Base-by-base conservation (phyloP, 2,329 filamentous ascomycete species). In the Hypomyces rosellus region DNA sequence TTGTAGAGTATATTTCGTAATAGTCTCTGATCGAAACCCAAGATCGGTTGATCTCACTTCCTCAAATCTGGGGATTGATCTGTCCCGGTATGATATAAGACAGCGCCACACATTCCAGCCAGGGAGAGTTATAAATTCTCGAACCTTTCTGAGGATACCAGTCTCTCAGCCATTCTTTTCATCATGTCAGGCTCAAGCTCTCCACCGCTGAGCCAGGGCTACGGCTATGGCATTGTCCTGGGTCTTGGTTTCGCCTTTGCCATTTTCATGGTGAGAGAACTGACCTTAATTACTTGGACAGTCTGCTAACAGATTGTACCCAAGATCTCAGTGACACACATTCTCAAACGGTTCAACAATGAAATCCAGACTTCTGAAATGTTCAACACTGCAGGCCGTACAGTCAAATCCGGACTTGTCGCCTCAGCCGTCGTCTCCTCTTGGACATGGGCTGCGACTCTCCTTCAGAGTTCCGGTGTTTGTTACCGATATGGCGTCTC, bases 401-500 rank as follows among this genome's bases (percentile, higher is more conserved):
- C 88, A 1, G 88, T 96, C 57, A 96, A 95, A 65, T 90, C 88
- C 8, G 91, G 90, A 40, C 76, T 96, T 13, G 89, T 95, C 1
- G 88, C 88, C 11, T 88, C 88, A 5, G 90, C 89, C 14, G 90
- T 96, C n/a, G 89, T 95, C 3, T 91, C 86, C 14, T 90, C 86
- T 5, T 96, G 91, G 90, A 95, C 90, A 0, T 95, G 89, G 89
- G 89, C 89, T 1, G 89, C 88, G 18, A 93, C 88, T 0, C 74
- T 92, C 1, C 75, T 93, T 2, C 88, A 93, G 63, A 87, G 82
- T 1, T 85, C 87, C 1, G 81, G 84, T n/a, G 86, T 95, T 15
- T 88, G 88, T 54, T 95, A 95, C 67, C 75, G 81, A 55, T 92
- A 92, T 62, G 87, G 84, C 12, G 76, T 87, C 37, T 76, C 78